phyloP scores from a whole-genome alignment of 495 filamentous ascomycete genomes.

The Neurospora sp. region DNA sequence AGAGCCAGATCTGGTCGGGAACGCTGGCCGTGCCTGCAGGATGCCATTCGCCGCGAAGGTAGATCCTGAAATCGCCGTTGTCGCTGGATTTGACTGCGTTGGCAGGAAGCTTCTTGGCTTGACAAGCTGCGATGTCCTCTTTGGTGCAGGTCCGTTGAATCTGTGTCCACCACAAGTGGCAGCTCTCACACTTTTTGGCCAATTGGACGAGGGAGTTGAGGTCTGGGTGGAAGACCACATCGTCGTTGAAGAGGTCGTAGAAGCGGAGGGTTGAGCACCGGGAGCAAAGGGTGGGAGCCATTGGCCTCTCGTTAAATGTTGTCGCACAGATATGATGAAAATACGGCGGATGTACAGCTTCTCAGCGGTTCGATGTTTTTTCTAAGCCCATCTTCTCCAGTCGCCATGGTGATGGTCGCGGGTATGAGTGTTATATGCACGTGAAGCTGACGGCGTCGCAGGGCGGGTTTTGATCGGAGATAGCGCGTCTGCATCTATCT shows the following conservation, averaged over 20 bases:
- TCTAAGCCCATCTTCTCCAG: too few species aligned
- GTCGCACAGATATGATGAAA: not conserved
- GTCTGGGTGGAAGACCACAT: slow-evolving; percentile 1
- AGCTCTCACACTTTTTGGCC: not conserved
- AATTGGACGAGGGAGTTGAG: not conserved
- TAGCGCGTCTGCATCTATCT: not conserved
- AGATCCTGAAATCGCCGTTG: not conserved
- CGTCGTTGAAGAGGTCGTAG: not conserved
- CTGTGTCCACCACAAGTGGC: not conserved
- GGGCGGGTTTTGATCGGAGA: not conserved
- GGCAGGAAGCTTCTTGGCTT: not conserved
- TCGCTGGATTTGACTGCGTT: not conserved
- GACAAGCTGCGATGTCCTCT: not conserved
- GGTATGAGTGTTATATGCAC: not conserved
- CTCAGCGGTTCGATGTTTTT: too few species aligned
- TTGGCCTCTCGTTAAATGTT: not conserved
- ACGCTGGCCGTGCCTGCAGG: not conserved
- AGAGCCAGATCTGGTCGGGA: not conserved
- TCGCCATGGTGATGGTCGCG: not conserved
- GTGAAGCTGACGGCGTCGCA: not conserved
- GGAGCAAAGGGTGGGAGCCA: not conserved
- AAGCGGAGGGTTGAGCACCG: not conserved
- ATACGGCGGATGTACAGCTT: too few species aligned
- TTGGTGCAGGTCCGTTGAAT: not conserved
- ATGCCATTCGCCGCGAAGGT: not conserved